Conservation (phyloP, 1,284 basidiomycete species). For the Cronartium quercuum region DNA sequence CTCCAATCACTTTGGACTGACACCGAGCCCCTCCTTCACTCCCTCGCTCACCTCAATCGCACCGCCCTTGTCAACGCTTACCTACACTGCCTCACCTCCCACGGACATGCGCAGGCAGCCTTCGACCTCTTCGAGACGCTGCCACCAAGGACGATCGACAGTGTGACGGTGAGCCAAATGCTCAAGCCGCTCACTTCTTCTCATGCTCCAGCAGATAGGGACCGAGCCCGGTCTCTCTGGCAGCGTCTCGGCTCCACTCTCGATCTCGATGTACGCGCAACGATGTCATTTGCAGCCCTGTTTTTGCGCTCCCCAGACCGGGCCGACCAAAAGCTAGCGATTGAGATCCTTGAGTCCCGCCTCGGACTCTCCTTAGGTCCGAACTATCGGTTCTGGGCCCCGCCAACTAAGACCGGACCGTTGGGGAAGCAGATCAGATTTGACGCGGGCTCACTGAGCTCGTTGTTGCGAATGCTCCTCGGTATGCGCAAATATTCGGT, state of each 20-base stretch:
- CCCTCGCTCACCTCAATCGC: not conserved
- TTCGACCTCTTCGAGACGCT: slow-evolving; percentile 13
- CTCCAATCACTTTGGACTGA: slow-evolving; percentile 18
- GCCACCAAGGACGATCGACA: slow-evolving; percentile 10
- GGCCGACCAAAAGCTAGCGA: not conserved
- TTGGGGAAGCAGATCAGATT: slow-evolving; percentile 5
- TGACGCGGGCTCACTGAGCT: slow-evolving; percentile 39
- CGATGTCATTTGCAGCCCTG: slow-evolving; percentile 7
- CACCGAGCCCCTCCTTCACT: not conserved
- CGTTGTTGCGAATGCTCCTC: slow-evolving; percentile 37
- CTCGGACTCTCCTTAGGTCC: not conserved
- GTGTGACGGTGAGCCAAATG: slow-evolving; percentile 7
- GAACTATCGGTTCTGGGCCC: too few relatives aligned
- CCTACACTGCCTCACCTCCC: not conserved
- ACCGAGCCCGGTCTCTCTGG: not conserved
- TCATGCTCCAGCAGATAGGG: not conserved
- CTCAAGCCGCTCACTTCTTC: not conserved
- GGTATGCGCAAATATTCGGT: slow-evolving; percentile 40
- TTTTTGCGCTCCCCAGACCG: slow-evolving; percentile 16
- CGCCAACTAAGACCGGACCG: too few relatives aligned
- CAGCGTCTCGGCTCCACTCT: not conserved
- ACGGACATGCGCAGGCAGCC: not conserved
- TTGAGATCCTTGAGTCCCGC: not conserved
- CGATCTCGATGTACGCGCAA: slow-evolving; percentile 4
- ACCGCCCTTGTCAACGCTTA: slow-evolving; percentile 12